Conservation (phyloP, 2,329 filamentous ascomycete species). For the Alternaria viburni region DNA sequence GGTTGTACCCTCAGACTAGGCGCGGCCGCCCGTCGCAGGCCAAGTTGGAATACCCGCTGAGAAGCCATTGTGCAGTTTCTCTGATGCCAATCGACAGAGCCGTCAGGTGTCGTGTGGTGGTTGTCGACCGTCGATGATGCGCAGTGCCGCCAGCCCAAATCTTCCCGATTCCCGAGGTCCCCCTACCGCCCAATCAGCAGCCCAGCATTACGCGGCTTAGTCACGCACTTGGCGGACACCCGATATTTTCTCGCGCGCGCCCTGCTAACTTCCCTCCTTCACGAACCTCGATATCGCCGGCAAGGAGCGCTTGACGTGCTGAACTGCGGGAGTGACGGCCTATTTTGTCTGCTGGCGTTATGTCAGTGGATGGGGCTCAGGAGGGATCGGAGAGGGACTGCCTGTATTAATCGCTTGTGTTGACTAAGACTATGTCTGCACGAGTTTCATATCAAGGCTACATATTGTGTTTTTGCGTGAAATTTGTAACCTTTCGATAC, state of each 20-base stretch:
- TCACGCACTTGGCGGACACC: slow-evolving; percentile 29
- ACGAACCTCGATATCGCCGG: slow-evolving; percentile 51
- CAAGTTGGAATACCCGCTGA: slow-evolving; percentile 55
- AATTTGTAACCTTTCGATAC: background rate
- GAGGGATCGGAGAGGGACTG: slow-evolving; percentile 55
- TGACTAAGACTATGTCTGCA: slow-evolving; percentile 48
- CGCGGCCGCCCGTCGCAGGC: slow-evolving; percentile 50
- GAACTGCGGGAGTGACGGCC: slow-evolving; percentile 46
- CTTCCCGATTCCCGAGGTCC: slow-evolving; percentile 35
- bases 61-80: slow-evolving; percentile 47
- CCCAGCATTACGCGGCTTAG: slow-evolving; percentile 27
- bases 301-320: slow-evolving; percentile 42
- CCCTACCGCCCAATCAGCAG: slow-evolving; percentile 36
- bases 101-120: slow-evolving; percentile 31
- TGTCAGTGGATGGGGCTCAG: slow-evolving; percentile 45
- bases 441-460: slow-evolving; percentile 63
- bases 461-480: slow-evolving; percentile 35
- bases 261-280: slow-evolving; percentile 24
- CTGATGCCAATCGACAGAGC: slow-evolving; percentile 23
- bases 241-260: slow-evolving; percentile 42
- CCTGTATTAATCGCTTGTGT: slow-evolving; percentile 62
- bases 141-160: slow-evolving; percentile 20
- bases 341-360: slow-evolving; percentile 47
- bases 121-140: slow-evolving; percentile 27
- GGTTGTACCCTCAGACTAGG: slow-evolving; percentile 52